Percentiles rank a stretch among this genome's conserved stretches.
These are phyloP conservation scores for Colletotrichum higginsianum DNA, from an alignment of 2,329 filamentous ascomycete genomes.

Conservation along the genomic window DNA sequence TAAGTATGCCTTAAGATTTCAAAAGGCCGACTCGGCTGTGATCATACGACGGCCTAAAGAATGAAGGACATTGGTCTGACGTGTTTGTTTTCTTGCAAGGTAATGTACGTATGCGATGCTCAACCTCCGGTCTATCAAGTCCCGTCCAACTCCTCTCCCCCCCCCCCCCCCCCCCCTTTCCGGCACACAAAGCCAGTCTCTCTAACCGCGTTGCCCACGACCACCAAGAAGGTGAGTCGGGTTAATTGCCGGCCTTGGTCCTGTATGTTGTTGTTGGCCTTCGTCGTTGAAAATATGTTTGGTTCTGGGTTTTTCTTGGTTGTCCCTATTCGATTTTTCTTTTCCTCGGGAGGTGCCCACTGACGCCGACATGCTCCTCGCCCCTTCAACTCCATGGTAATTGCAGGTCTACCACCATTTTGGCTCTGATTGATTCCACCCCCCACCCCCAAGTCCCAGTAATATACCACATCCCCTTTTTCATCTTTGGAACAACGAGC, in stretches of 20 bases:
- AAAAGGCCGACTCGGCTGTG: too few relatives aligned
- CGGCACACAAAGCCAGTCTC: background rate
- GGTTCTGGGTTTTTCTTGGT: background rate
- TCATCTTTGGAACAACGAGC: background rate
- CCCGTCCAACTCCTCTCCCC: background rate
- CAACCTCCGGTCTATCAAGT: background rate
- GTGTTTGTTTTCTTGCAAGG: background rate
- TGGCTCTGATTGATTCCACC: background rate
- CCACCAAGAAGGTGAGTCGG: background rate
- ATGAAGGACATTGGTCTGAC: background rate
- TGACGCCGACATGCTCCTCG: background rate
- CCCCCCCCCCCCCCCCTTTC: background rate
- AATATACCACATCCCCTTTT: background rate
- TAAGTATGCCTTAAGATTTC: too few relatives aligned
- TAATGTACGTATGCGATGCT: slow-evolving; percentile 1
- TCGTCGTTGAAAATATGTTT: background rate
- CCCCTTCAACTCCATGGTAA: background rate
- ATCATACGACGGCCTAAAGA: too few relatives aligned
- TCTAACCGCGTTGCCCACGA: background rate
- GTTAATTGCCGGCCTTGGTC: background rate
- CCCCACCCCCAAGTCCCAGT: too few relatives aligned
- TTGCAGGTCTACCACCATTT: background rate
- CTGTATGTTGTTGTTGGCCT: background rate
- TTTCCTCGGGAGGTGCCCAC: background rate
- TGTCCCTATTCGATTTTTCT: background rate